Base-by-base conservation (phyloP, 2,329 filamentous ascomycete genomes). In the Penicillium sp. region DNA sequence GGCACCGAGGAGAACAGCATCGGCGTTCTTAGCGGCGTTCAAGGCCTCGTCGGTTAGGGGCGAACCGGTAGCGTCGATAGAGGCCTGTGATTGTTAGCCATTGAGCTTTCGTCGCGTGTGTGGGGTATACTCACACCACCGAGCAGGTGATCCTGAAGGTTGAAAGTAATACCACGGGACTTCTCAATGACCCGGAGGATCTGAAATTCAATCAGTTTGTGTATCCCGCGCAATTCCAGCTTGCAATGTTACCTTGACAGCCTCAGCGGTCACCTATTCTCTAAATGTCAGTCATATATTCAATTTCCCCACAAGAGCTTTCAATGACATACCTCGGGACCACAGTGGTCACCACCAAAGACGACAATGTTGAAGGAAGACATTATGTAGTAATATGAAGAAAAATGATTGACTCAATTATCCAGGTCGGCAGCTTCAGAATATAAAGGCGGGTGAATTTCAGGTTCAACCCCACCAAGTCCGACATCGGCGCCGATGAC, bases 1-100 rank as follows among this genome's bases (percentile, higher is more conserved):
- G 67, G 93, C 91, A 66, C 93, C 93, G 54, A 97, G 87, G 59
- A 97, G 87, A 59, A 97, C 89, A 40, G 93, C 93, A 76, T 96
- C 89, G 63, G 93, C 92, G 51, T 84, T 81, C 77, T 95, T 93
- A 66, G 91, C 92, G 37, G 91, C 92, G 15, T 80, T 80, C 68
- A 97, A 89, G 61, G 92, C 91, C 69, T 89, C 86, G 67, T 94
- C 87, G 53, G 92, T 96, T 61, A 97, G 81, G 31, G 93, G 87
- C 31, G 80, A 84, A 68, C 91, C 90, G 71, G 86, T 86, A 19
- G 86, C 87, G 71, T 97, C 88, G 77, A 97, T 97, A 48, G 93
- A 97, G 75, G 87, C 89, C 92, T 96, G 27, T 17, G 49, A 42
- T 29, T 60, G 42, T 62, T 42, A 58, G 47, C 35, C 27, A 40